Base-by-base conservation (phyloP, 257 asterid species). In the Primulina eburnea region DNA sequence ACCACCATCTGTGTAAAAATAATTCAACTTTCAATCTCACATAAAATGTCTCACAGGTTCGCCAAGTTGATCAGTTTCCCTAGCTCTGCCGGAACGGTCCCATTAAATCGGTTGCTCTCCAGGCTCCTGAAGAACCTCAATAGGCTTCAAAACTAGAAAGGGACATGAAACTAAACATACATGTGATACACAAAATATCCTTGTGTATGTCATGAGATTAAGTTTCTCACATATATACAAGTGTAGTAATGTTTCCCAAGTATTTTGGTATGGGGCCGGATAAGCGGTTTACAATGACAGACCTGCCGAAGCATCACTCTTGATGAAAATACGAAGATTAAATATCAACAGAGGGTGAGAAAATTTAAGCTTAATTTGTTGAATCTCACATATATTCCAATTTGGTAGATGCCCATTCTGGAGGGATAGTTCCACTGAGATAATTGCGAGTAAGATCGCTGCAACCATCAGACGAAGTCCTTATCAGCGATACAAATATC, bases 381-480 rank as follows among this genome's bases (percentile, higher is more conserved):
- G 66, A 9, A 67, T 60, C 90, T 81, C 84, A 86, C 90, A 86
- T 8, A 62, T 2, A 1, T 58, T 81, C 77, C 68, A 88, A 50
- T 62, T 72, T 81, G 68, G 71, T 77, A 38, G 86, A 77, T 17
- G 78, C 87, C 95, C 92, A 88, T 73, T 86, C 86, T 11, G 53
- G 83, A 6, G 95, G 95, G 64, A 88, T 83, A 64, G 83, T 83
- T 35, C 95, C 92, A 34, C 58, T 71, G 20, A 86, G 83, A 73
- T 80, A 88, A 85, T 88, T 88, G 71, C 87, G 76, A 5, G 64
- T 21, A 60, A 88, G 67, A 68, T 83, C 86, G 69, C 95, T 88
- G 86, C 72, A 66, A 38, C 43, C 76, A 73, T 59, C 55, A 30
- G 40, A 59, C 70, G 33, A 40, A 28, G 60, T 71, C 40, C 52